Conservation (phyloP, 352 stramenopile genomes). For the Phytophthora crassamura region DNA sequence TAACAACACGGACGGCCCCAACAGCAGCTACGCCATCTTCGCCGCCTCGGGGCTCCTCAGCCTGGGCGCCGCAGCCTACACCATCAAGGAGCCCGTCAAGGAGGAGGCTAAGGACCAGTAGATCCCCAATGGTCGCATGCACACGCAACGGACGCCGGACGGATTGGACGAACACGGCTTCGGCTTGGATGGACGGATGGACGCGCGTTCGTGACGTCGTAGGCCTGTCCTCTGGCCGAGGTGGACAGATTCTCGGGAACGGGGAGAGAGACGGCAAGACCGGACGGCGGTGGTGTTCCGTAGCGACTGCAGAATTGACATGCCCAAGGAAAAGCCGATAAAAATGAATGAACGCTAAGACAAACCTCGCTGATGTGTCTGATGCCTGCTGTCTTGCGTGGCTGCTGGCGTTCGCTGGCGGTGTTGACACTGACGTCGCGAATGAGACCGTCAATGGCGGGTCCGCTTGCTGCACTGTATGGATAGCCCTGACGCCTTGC, state of each 20-base stretch:
- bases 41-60: conserved; percentile 52
- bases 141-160: neutral
- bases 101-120: conserved; percentile 20
- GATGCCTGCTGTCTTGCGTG: neutral
- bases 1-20: conserved; percentile 67
- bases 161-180: conserved; percentile 8
- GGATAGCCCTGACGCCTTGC: neutral
- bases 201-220: neutral
- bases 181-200: neutral
- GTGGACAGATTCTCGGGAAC: conserved; percentile 4
- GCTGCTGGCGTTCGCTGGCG: neutral
- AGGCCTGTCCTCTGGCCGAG: neutral
- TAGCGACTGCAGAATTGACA: neutral
- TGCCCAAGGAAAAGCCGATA: conserved; percentile 14
- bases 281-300: too few relatives aligned
- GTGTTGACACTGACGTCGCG: neutral
- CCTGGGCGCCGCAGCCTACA: conserved; percentile 52
- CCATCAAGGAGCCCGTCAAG: conserved; percentile 49
- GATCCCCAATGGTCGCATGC: conserved; percentile 4
- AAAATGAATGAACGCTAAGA: conserved; percentile 27
- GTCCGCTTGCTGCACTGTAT: neutral
- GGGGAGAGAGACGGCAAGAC: conserved; percentile 3
- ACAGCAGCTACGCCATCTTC: conserved; percentile 61
- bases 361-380: conserved; percentile 6
- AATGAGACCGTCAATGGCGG: neutral